Evolutionary conservation across 148 eudicot species (phyloP).

Genomic region (Vaccinium darrowii): DNA sequence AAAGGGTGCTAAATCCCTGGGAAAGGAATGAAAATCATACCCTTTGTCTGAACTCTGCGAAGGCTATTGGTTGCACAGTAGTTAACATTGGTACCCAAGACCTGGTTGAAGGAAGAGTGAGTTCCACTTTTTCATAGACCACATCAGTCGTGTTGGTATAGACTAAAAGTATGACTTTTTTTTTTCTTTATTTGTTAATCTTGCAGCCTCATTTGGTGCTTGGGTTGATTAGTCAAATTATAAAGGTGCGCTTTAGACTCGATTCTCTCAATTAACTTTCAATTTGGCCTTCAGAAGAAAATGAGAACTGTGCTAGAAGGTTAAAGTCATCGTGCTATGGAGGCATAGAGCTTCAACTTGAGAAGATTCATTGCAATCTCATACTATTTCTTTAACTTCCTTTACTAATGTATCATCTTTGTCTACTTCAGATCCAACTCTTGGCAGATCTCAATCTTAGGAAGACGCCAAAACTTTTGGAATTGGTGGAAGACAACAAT

Average conservation of each 20-base stretch:
- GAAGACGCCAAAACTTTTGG: slow-evolving; percentile 92
- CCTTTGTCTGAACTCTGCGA: slow-evolving; percentile 96
- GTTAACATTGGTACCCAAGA: slow-evolving; percentile 98
- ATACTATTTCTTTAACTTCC: neutral
- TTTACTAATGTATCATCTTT: slow-evolving; percentile 6
- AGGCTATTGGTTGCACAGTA: slow-evolving; percentile 97
- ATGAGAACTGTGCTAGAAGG: neutral
- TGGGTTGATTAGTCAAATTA: slow-evolving; percentile 90
- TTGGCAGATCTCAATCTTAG: slow-evolving; percentile 89
- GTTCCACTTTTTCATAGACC: slow-evolving; percentile 25
- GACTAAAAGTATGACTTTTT: neutral
- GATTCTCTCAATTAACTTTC: neutral
- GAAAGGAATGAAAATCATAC: slow-evolving; percentile 98
- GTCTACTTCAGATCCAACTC: slow-evolving; percentile 67
- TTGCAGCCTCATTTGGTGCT: slow-evolving; percentile 89
- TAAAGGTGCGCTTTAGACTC: slow-evolving; percentile 56
- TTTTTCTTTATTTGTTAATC: neutral
- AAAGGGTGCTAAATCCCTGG: slow-evolving; percentile 85
- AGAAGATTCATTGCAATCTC: neutral
- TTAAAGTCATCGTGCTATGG: neutral
- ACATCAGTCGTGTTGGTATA: slow-evolving; percentile 7
- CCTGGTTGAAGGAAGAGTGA: slow-evolving; percentile 95
- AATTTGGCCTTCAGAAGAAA: neutral
- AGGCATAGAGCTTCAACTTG: slow-evolving; percentile 11
- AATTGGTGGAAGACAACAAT: slow-evolving; percentile 77